phyloP scores from a whole-genome alignment of 768 basidiomycete species.

The Rhizopogon vesiculosus region DNA sequence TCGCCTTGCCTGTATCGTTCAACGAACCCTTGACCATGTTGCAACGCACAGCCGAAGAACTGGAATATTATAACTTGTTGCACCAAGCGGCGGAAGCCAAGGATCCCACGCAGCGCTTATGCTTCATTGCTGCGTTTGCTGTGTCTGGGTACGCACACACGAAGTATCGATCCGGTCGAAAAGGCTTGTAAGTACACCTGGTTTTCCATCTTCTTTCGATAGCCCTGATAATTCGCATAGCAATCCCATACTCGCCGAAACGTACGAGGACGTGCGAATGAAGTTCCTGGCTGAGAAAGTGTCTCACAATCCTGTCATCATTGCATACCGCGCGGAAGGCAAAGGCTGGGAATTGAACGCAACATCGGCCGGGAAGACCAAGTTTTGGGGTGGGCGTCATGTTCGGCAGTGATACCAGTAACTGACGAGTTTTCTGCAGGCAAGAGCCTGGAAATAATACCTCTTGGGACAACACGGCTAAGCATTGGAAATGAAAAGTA shows the following conservation, averaged over 20 bases:
- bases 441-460: conserved; percentile 87
- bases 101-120: conserved; percentile 65
- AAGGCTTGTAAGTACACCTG: conserved; percentile 68
- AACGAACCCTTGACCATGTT: conserved; percentile 85
- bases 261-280: conserved; percentile 79
- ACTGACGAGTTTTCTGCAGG: conserved; percentile 39
- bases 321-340: conserved; percentile 85
- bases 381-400: conserved; percentile 75
- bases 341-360: conserved; percentile 69
- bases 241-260: conserved; percentile 86
- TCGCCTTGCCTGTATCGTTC: conserved; percentile 84
- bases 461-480: conserved; percentile 65
- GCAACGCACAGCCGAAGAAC: conserved; percentile 78
- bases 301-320: conserved; percentile 75
- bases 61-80: conserved; percentile 75
- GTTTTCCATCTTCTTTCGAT: not conserved
- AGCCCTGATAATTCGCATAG: conserved; percentile 31
- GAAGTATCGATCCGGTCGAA: conserved; percentile 72
- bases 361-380: conserved; percentile 79
- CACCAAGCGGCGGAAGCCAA: conserved; percentile 52
- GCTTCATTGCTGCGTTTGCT: conserved; percentile 79
- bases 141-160: conserved; percentile 84
- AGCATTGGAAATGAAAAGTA: conserved; percentile 64
- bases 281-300: conserved; percentile 87
- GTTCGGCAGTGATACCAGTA: conserved; percentile 1